Base-by-base conservation (phyloP, 345 rosid genomes). In the Heritiera fomes region DNA sequence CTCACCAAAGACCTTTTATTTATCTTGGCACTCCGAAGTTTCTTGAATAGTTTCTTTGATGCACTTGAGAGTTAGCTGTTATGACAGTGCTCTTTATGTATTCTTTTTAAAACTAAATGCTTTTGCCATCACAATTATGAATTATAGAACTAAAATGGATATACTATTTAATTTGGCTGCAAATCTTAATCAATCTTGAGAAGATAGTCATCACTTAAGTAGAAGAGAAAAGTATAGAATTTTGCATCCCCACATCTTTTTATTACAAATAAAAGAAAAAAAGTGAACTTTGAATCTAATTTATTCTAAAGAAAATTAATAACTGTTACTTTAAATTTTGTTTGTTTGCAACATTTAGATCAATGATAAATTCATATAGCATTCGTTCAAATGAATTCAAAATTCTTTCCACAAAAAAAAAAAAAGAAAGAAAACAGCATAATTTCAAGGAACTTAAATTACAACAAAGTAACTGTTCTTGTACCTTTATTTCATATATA, bases 161-260 rank as follows among this genome's bases (percentile, higher is more conserved):
- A 32, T 32, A 63, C 12, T 65, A 41, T 18, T 40, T 65, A 65
- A 66, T 66, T 69, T 69, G 56, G 55, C 73, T 0, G 7, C 32
- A 67, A 67, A 67, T 67, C 32, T 41, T 67, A 43, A 67, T 67
- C 71, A 43, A 67, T 43, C 32, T 10, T 67, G 15, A 62, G 66
- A 5, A 62, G 41, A 32, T 62, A 18, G 30, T 62, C 15, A 30
- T 23, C 28, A 23, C 28, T 23, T 23, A 23, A 23, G 28, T 23
- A 23, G 28, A 23, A 23, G 28, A 23, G 28, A 23, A 23, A 23
- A 23, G 28, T 23, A 23, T 23, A 23, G 28, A 23, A 23, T 23
- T 23, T 23, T 23, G 28, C 28, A 23, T 23, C 28, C 28, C 28
- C 28, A 23, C 28, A 23, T 23, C 28, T 23, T 23, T 23, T 23